These are phyloP conservation scores for Pichia californica DNA, from an alignment of 805 yeast species.

Conservation along the genomic window DNA sequence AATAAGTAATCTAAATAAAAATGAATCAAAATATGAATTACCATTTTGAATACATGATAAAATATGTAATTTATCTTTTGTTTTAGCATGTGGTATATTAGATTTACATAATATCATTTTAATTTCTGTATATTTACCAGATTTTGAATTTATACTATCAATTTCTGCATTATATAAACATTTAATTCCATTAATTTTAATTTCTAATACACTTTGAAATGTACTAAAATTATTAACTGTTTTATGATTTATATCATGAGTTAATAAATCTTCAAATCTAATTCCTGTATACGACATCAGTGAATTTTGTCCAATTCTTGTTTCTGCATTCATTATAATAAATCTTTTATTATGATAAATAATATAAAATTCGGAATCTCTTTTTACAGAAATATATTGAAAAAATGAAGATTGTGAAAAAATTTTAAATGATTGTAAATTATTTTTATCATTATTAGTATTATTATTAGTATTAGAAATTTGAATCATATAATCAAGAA, in stretches of 20 bases:
- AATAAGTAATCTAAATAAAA: slow-evolving; percentile 6
- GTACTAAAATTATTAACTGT: slow-evolving; percentile 12
- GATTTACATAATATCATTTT: slow-evolving; percentile 13
- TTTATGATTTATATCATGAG: slow-evolving; percentile 6
- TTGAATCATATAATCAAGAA: background rate
- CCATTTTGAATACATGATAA: slow-evolving; percentile 8
- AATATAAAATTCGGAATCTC: slow-evolving; percentile 8
- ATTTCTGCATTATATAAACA: slow-evolving; percentile 14
- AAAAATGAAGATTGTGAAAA: slow-evolving; percentile 12
- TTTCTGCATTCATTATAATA: slow-evolving; percentile 11
- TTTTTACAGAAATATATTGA: slow-evolving; percentile 9
- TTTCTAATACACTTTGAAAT: slow-evolving; percentile 9
- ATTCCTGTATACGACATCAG: slow-evolving; percentile 16
- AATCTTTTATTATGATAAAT: slow-evolving; percentile 2
- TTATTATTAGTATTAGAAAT: background rate
- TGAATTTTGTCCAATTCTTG: slow-evolving; percentile 8
- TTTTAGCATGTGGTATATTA: slow-evolving; percentile 5
- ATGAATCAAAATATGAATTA: slow-evolving; percentile 6
- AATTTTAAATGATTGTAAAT: background rate
- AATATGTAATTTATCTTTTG: slow-evolving; percentile 1
- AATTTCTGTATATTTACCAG: slow-evolving; percentile 12
- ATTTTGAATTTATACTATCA: slow-evolving; percentile 4
- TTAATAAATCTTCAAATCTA: slow-evolving; percentile 17
- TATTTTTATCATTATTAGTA: no score
- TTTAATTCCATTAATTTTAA: slow-evolving; percentile 4